A percentile compares a stretch with the other conserved stretches of the same genome.
These are phyloP conservation scores for Dipodascus albidus DNA, from an alignment of 805 yeast genomes.

Conservation along the genomic window DNA sequence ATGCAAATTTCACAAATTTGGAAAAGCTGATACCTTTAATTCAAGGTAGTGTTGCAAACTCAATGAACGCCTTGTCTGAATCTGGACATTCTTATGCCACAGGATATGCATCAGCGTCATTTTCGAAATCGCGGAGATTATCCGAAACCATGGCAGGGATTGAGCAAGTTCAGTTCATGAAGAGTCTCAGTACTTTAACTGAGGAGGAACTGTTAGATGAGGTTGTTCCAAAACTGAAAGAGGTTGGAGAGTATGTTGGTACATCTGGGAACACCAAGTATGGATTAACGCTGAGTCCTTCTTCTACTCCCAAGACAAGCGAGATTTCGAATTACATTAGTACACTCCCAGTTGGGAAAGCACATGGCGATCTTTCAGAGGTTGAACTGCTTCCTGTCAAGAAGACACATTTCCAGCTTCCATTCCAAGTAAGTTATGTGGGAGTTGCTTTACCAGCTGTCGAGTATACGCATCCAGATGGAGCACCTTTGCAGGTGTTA, in stretches of 20 bases:
- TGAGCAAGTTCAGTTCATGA: conserved; percentile 60
- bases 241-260: conserved; percentile 18
- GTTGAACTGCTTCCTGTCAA: conserved; percentile 6
- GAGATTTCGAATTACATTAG: conserved; percentile 17
- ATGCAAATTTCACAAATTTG: conserved; percentile 54
- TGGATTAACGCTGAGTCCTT: conserved; percentile 21
- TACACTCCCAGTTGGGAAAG: neutral
- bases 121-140: conserved; percentile 49
- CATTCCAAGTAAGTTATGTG: conserved; percentile 82
- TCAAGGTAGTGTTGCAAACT: conserved; percentile 63
- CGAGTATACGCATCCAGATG: conserved; percentile 55
- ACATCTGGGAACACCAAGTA: conserved; percentile 7
- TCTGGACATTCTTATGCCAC: conserved; percentile 81
- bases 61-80: conserved; percentile 69
- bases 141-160: conserved; percentile 56
- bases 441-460: conserved; percentile 60
- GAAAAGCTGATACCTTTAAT: conserved; percentile 66
- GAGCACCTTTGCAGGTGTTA: conserved; percentile 75
- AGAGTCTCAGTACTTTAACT: conserved; percentile 38
- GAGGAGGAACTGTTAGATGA: conserved; percentile 40
- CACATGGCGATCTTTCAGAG: neutral
- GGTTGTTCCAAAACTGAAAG: conserved; percentile 50
- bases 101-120: conserved; percentile 48
- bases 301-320: conserved; percentile 20
- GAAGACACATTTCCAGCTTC: conserved; percentile 51